Evolutionary conservation across 345 rosid genomes (phyloP), one percentile per base, ranked within the genome.

Genomic region (Schrenkiella parvula): DNA sequence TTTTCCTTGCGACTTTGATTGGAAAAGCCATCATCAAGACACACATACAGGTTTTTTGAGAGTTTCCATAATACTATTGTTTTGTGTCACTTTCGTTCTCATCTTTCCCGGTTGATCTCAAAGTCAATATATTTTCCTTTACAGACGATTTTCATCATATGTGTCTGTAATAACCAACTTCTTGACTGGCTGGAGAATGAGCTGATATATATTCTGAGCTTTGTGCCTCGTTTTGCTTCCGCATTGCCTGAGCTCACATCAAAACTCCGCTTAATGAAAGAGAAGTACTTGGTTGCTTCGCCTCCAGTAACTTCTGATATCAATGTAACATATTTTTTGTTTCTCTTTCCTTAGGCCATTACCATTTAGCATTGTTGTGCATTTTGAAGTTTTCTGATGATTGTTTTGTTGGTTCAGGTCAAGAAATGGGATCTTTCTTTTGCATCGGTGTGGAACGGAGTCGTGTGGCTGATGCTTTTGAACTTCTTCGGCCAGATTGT

Each of bases 391-490:
- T 55, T 64, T 17, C 39, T 31, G 17, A 61, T 63, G 71, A 66
- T 46, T 70, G 10, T 64, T 71, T 50, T 77, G 23, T 46, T 71
- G 63, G 67, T 31, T 54, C 88, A 87, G 98, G 92, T 70, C 31
- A 89, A 88, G 55, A 88, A 85, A 62, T 91, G 96, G 96, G 92
- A 85, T 66, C 75, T 95, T 42, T 95, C 99, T 2, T 82, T 89
- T 68, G 81, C 96, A 18, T 79, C 89, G 4, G 50, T 89, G 63
- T 95, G 99, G 99, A 91, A 88, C 73, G 84, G 95, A 5, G 54
- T 89, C 4, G 98, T 95, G 23, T 95, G 96, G 98, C 95, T 95
- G 58, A 88, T 95, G 96, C 96, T 95, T 58, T 32, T 95, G 64
- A 91, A 89, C 82, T 95, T 91, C 87, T 87, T 86, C 73, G 64